These are phyloP conservation scores for Peronospora tabacina DNA, from an alignment of 352 stramenopile genomes.

Conservation along the genomic window DNA sequence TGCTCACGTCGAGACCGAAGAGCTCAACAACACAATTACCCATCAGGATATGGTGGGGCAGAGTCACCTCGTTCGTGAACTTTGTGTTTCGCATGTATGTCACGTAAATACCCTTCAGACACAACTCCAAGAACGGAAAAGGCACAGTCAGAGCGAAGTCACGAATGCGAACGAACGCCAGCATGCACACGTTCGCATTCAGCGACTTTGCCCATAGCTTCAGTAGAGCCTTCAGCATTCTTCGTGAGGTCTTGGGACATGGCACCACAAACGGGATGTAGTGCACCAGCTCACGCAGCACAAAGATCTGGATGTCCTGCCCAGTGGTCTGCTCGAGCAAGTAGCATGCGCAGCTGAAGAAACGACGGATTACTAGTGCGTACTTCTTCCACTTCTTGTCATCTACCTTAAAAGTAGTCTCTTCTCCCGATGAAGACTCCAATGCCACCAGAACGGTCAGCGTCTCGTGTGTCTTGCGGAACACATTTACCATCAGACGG, in stretches of 20 bases:
- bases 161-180: conserved; percentile 93
- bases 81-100: conserved; percentile 94
- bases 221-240: conserved; percentile 76
- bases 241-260: conserved; percentile 55
- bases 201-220: conserved; percentile 83
- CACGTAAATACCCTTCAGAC: conserved; percentile 94
- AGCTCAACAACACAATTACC: conserved; percentile 98
- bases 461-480: conserved; percentile 83
- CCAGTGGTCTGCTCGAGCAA: conserved; percentile 84
- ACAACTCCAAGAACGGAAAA: conserved; percentile 95
- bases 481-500: conserved; percentile 91
- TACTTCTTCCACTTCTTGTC: conserved; percentile 79
- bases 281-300: conserved; percentile 69
- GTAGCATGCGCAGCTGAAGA: conserved; percentile 90
- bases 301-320: conserved; percentile 73
- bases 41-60: conserved; percentile 86
- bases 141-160: conserved; percentile 91
- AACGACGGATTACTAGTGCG: conserved; percentile 82
- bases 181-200: conserved; percentile 77
- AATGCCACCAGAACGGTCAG: conserved; percentile 77
- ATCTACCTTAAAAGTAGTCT: conserved; percentile 42
- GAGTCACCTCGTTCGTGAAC: conserved; percentile 86
- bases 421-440: conserved; percentile 27
- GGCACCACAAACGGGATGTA: conserved; percentile 69
- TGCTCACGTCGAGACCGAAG: conserved; percentile 93